These are phyloP conservation scores for Xylaria longipes DNA, from an alignment of 495 filamentous ascomycete species.

Conservation along the genomic window DNA sequence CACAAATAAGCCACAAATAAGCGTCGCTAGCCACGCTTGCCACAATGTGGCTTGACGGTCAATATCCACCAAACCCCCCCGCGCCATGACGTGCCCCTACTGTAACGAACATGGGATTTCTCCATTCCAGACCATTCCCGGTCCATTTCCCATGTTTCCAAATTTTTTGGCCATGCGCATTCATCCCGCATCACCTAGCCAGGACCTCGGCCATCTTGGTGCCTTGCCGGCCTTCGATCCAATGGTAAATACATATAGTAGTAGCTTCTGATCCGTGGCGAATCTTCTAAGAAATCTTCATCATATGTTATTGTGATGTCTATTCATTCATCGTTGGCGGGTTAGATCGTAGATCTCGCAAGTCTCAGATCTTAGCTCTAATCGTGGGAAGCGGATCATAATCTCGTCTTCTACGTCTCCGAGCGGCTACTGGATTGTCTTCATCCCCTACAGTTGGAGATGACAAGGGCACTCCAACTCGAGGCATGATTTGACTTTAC, in stretches of 20 bases:
- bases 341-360: not conserved
- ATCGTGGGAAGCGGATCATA: not conserved
- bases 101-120: constrained; percentile 11
- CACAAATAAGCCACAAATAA: not conserved
- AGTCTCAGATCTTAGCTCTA: not conserved
- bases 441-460: not conserved
- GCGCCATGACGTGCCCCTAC: not conserved
- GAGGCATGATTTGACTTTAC: not conserved
- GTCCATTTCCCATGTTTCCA: constrained; percentile 10
- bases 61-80: not conserved
- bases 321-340: not conserved
- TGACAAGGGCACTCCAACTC: not conserved
- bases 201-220: not conserved
- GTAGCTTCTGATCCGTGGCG: not conserved
- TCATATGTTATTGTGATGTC: not conserved
- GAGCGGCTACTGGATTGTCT: not conserved
- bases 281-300: not conserved
- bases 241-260: too few species aligned
- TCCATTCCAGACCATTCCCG: not conserved
- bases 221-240: not conserved
- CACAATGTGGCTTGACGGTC: constrained; percentile 5
- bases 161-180: not conserved
- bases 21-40: not conserved
- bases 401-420: constrained; percentile 4
- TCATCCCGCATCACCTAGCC: not conserved